Evolutionary conservation across 768 basidiomycete genomes (phyloP).

Genomic region (Pleurotus sapidus): DNA sequence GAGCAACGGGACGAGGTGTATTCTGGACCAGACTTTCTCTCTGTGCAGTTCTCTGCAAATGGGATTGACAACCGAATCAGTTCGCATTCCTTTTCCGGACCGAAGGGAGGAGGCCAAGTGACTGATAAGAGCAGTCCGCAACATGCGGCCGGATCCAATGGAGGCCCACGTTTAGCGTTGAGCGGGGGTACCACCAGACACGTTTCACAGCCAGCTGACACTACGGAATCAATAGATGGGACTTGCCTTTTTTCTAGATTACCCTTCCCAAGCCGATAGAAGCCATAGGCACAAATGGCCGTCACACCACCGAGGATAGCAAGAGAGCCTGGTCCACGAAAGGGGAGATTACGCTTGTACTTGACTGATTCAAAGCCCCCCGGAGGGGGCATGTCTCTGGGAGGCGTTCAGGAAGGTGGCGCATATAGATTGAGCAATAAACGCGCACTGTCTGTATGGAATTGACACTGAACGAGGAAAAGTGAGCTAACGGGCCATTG

Average conservation of each 20-base stretch:
- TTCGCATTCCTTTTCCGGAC: slow-evolving; percentile 39
- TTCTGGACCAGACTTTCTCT: slow-evolving; percentile 93
- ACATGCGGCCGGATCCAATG: slow-evolving; percentile 60
- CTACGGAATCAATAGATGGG: slow-evolving; percentile 17
- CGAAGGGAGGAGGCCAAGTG: slow-evolving; percentile 26
- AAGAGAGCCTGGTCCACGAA: slow-evolving; percentile 82
- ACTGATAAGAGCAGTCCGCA: slow-evolving; percentile 37
- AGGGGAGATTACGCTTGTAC: slow-evolving; percentile 94
- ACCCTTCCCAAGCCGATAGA: slow-evolving; percentile 87
- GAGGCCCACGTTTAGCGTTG: slow-evolving; percentile 65
- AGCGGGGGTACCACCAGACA: slow-evolving; percentile 56
- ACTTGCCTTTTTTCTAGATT: slow-evolving; percentile 92
- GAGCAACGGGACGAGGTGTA: slow-evolving; percentile 89
- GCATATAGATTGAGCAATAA: slow-evolving; percentile 16
- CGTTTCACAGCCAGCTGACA: slow-evolving; percentile 70
- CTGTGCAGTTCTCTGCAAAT: slow-evolving; percentile 82
- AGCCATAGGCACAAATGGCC: slow-evolving; percentile 84
- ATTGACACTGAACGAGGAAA: slow-evolving; percentile 43
- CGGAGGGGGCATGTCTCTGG: slow-evolving; percentile 92
- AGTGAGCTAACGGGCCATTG: background rate
- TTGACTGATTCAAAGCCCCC: slow-evolving; percentile 91
- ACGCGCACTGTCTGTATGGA: slow-evolving; percentile 61
- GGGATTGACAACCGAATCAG: slow-evolving; percentile 35
- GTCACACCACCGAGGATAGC: slow-evolving; percentile 85
- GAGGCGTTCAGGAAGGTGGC: slow-evolving; percentile 7